Conservation (phyloP, 768 basidiomycete genomes). For the Lanmaoa rubissima region DNA sequence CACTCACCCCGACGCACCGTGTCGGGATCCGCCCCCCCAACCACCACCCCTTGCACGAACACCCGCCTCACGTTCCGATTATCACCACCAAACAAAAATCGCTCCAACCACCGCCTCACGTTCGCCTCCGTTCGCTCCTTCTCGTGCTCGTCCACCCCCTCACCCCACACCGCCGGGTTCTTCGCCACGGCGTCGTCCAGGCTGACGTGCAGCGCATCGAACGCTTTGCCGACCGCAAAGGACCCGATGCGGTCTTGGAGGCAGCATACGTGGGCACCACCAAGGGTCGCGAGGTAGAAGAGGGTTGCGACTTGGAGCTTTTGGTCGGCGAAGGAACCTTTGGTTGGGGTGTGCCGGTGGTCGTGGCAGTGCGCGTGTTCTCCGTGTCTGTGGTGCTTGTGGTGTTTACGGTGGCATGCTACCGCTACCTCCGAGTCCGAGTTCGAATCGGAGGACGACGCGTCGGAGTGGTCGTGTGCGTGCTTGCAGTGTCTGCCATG, state of each 20-base stretch:
- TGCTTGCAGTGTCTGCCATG: not conserved
- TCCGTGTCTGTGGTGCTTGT: not conserved
- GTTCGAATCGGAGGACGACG: not conserved
- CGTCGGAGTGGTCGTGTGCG: not conserved
- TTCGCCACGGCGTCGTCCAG: slow-evolving; percentile 43
- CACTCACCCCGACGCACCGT: not conserved
- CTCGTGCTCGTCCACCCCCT: slow-evolving; percentile 24
- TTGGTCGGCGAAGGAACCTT: slow-evolving; percentile 43
- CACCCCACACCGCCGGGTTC: slow-evolving; percentile 57
- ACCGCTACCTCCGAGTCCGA: not conserved
- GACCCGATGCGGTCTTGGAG: slow-evolving; percentile 66
- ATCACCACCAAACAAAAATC: slow-evolving; percentile 84
- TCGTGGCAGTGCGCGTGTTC: not conserved
- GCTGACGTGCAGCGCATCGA: slow-evolving; percentile 80
- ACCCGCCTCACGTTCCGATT: slow-evolving; percentile 78
- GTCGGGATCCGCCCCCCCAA: slow-evolving; percentile 56
- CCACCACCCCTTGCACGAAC: slow-evolving; percentile 73
- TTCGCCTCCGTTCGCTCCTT: slow-evolving; percentile 16
- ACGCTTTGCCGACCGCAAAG: slow-evolving; percentile 76
- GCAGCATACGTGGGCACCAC: slow-evolving; percentile 80
- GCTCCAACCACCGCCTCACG: slow-evolving; percentile 63
- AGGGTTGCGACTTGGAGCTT: slow-evolving; percentile 70
- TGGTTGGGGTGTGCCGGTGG: not conserved
- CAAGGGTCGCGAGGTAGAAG: slow-evolving; percentile 85
- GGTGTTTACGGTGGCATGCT: not conserved